Conservation (phyloP, 805 yeast species). For the Scheffersomyces lignosus region DNA sequence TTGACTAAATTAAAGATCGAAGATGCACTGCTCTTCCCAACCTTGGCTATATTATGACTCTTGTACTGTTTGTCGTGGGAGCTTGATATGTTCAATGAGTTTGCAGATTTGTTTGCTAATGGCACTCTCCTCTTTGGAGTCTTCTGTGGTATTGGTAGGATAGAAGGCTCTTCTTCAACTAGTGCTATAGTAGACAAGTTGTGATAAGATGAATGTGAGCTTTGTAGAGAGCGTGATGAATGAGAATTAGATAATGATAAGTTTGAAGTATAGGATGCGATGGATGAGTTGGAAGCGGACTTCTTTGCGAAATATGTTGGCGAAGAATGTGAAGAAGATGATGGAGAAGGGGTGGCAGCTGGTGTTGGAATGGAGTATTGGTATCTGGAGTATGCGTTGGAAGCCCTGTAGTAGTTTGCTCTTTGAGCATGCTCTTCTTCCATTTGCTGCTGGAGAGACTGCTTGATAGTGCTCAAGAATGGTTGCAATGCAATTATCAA, state of each 20-base stretch:
- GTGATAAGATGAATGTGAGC: slow-evolving; percentile 7
- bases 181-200: slow-evolving; percentile 5
- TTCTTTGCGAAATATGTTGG: slow-evolving; percentile 3
- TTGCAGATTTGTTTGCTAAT: slow-evolving; percentile 7
- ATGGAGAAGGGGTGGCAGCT: slow-evolving; percentile 4
- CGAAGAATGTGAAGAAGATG: slow-evolving; percentile 12
- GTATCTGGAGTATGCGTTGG: slow-evolving; percentile 14
- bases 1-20: slow-evolving; percentile 7
- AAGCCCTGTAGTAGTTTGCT: slow-evolving; percentile 31
- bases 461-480: slow-evolving; percentile 73
- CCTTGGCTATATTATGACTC: slow-evolving; percentile 4
- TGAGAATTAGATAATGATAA: slow-evolving; percentile 13
- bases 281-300: slow-evolving; percentile 11
- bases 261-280: slow-evolving; percentile 16
- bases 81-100: slow-evolving; percentile 5
- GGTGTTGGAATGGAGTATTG: neutral
- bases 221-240: neutral
- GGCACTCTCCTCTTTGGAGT: slow-evolving; percentile 8
- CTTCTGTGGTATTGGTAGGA: too few relatives aligned
- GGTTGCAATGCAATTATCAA: slow-evolving; percentile 68
- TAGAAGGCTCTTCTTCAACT: slow-evolving; percentile 3
- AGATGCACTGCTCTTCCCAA: slow-evolving; percentile 1
- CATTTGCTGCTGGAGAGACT: slow-evolving; percentile 33
- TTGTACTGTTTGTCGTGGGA: slow-evolving; percentile 4
- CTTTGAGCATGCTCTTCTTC: slow-evolving; percentile 27